Evolutionary conservation across 176 grass and related monocot species (phyloP).

Genomic region (Juncus effusus): DNA sequence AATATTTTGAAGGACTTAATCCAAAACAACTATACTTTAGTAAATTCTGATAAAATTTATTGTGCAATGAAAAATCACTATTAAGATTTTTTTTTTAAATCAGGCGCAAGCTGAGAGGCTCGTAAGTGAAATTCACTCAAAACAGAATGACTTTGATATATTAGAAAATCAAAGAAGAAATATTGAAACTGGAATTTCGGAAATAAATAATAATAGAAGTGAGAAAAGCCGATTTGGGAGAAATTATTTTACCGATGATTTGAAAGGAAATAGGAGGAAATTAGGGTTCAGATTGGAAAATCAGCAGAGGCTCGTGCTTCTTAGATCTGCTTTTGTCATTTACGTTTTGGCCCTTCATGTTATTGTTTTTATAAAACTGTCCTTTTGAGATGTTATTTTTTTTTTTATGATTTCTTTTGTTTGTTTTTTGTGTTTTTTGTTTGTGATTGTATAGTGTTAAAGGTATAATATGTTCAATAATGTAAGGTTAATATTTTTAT

Average conservation of each 20-base stretch:
- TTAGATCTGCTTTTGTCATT: conserved; percentile 76
- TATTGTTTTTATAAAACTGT: conserved; percentile 81
- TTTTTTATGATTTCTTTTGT: no score
- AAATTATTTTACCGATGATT: conserved; percentile 40
- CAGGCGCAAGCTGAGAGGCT: conserved; percentile 82
- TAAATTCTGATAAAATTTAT: neutral
- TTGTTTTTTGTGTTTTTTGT: no score
- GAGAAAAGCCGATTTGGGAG: conserved; percentile 44
- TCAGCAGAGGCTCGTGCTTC: conserved; percentile 58
- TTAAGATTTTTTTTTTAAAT: neutral
- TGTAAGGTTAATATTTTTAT: no score
- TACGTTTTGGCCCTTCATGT: conserved; percentile 84
- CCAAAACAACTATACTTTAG: neutral
- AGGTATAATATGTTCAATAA: no score
- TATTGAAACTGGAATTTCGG: conserved; percentile 25
- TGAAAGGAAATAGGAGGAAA: conserved; percentile 37
- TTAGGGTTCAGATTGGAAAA: conserved; percentile 43
- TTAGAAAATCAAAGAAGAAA: conserved; percentile 48
- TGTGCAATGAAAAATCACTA: conserved; percentile 1
- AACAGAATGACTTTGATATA: conserved; percentile 78
- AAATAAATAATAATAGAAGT: conserved; percentile 21
- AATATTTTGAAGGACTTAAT: neutral
- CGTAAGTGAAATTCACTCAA: conserved; percentile 46
- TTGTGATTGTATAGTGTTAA: no score
- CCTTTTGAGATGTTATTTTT: conserved; percentile 36